Conservation (phyloP, 1,284 basidiomycete species). For the Cryptococcus floricola region DNA sequence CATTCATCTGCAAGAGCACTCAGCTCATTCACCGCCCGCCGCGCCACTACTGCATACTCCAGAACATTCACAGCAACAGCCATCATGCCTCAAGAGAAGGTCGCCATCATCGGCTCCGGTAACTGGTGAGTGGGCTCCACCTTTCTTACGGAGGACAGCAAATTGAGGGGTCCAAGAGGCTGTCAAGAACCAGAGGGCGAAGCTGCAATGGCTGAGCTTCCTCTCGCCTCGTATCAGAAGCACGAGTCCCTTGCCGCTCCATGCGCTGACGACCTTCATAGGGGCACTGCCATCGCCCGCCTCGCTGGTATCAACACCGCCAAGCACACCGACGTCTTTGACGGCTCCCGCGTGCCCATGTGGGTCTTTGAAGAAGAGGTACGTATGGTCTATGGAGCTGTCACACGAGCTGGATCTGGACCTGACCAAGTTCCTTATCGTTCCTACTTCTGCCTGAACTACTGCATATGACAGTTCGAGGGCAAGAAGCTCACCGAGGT, state of each 20-base stretch:
- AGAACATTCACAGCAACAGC: not conserved
- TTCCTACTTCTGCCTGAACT: not conserved
- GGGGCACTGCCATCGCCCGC: constrained; percentile 58
- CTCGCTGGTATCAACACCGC: constrained; percentile 53
- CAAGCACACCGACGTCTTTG: constrained; percentile 51
- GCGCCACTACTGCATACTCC: too few species aligned
- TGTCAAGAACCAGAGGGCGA: not conserved
- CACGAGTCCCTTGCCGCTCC: too few species aligned
- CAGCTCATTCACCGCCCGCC: too few species aligned
- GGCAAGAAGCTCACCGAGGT: constrained; percentile 56
- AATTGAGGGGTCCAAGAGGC: too few species aligned
- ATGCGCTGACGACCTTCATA: constrained; percentile 19
- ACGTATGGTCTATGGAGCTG: constrained; percentile 15
- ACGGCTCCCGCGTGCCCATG: constrained; percentile 48
- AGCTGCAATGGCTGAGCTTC: not conserved
- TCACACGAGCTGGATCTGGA: not conserved
- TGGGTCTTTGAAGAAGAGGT: constrained; percentile 56
- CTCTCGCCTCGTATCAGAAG: too few species aligned
- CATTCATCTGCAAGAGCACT: too few species aligned
- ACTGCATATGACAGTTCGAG: constrained; percentile 45
- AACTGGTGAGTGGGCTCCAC: constrained; percentile 40
- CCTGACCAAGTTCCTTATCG: not conserved
- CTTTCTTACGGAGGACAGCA: too few species aligned
- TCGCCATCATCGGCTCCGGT: constrained; percentile 56
- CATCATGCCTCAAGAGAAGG: constrained; percentile 51